These are phyloP conservation scores for Cryptococcus maquisensis DNA, from an alignment of 1,284 basidiomycete species.

Conservation along the genomic window DNA sequence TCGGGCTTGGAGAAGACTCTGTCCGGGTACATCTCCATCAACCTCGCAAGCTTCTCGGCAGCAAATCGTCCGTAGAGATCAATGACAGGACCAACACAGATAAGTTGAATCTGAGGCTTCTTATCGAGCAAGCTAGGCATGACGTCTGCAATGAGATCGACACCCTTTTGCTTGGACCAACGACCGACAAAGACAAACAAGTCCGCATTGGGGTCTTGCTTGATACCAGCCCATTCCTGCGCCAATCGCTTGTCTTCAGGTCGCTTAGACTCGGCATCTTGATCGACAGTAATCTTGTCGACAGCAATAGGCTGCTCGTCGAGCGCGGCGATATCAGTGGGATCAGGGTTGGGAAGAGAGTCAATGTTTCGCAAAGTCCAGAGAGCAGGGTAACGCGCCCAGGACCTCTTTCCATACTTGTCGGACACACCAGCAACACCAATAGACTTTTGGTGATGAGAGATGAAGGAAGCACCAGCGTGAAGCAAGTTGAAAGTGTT, in stretches of 20 bases:
- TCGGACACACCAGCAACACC: conserved; percentile 93
- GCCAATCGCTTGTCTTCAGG: conserved; percentile 84
- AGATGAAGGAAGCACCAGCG: conserved; percentile 85
- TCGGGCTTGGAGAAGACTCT: conserved; percentile 89
- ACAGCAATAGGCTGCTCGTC: conserved; percentile 71
- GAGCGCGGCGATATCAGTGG: conserved; percentile 84
- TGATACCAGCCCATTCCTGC: conserved; percentile 88
- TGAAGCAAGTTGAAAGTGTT: conserved; percentile 93
- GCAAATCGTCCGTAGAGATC: conserved; percentile 90
- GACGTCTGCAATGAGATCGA: conserved; percentile 88
- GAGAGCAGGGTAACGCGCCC: conserved; percentile 88
- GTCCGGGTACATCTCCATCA: conserved; percentile 92
- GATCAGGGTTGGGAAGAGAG: conserved; percentile 84
- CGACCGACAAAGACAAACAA: conserved; percentile 91
- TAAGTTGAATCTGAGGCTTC: conserved; percentile 74
- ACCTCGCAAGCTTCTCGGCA: conserved; percentile 80
- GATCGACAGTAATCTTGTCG: conserved; percentile 70
- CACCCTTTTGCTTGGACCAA: conserved; percentile 95
- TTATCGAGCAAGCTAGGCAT: conserved; percentile 86
- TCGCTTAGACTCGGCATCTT: conserved; percentile 75
- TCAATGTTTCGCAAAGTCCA: conserved; percentile 94
- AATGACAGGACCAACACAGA: conserved; percentile 86
- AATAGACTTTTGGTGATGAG: conserved; percentile 81
- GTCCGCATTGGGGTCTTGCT: conserved; percentile 81
- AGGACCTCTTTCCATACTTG: conserved; percentile 87